phyloP scores from a whole-genome alignment of 495 filamentous ascomycete species.

The Cladorrhinum samala region DNA sequence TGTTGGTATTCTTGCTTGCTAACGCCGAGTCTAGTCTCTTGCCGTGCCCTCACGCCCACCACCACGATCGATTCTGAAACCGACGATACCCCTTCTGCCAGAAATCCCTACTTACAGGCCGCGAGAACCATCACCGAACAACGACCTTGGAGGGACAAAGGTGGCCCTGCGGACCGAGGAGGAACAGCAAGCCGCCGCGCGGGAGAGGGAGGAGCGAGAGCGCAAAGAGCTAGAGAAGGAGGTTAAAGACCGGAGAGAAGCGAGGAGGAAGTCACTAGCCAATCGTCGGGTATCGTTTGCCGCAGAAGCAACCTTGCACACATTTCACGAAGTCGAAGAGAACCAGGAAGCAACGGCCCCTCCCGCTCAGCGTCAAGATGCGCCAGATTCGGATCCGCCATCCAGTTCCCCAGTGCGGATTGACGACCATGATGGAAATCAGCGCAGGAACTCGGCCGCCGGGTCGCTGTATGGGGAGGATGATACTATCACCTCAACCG shows the following conservation, averaged over 20 bases:
- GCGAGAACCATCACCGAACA: constrained; percentile 25
- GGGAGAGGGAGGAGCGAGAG: constrained; percentile 68
- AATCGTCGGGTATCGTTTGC: constrained; percentile 96
- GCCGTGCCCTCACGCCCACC: constrained; percentile 37
- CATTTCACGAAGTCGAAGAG: constrained; percentile 92
- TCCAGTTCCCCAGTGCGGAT: constrained; percentile 58
- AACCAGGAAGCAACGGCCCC: constrained; percentile 70
- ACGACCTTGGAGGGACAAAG: constrained; percentile 36
- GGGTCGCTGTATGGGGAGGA: constrained; percentile 56
- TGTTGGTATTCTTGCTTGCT: constrained; percentile 12
- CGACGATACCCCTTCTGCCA: constrained; percentile 64
- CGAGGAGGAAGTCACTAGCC: constrained; percentile 83
- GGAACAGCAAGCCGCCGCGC: constrained; percentile 69
- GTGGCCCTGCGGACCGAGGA: constrained; percentile 62
- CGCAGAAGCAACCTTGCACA: constrained; percentile 94
- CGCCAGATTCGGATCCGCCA: constrained; percentile 46
- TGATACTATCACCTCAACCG: constrained; percentile 65
- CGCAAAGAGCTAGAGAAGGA: constrained; percentile 59
- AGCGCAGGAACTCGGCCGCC: constrained; percentile 59
- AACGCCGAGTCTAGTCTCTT: constrained; percentile 36
- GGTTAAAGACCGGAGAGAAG: constrained; percentile 69
- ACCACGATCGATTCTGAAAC: constrained; percentile 79
- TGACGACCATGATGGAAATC: constrained; percentile 55
- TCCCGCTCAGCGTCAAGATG: constrained; percentile 29
- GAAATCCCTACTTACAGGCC: constrained; percentile 49